Conservation (phyloP, 2,329 filamentous ascomycete species). For the Cryphonectria radicalis region DNA sequence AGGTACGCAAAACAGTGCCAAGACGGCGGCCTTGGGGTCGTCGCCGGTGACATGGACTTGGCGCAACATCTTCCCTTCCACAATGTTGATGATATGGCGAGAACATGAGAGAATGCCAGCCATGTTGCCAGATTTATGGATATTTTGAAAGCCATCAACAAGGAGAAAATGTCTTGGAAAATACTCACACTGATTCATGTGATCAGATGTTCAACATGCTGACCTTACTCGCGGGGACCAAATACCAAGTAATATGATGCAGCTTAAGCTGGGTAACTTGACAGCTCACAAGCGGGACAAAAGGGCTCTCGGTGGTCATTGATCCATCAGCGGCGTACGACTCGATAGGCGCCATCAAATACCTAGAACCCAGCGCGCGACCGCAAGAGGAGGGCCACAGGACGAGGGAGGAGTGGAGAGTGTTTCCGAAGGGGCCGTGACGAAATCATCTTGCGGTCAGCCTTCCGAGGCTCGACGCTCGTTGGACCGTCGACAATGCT, state of each 20-base stretch:
- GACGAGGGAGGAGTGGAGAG: constrained; percentile 25
- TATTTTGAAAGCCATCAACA: constrained; percentile 15
- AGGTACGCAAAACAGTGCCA: not conserved
- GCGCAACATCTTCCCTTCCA: constrained; percentile 20
- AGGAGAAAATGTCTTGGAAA: constrained; percentile 12
- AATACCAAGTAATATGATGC: constrained; percentile 23
- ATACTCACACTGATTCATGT: constrained; percentile 27
- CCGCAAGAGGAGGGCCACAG: constrained; percentile 22
- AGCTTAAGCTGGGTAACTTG: constrained; percentile 25
- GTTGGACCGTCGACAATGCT: constrained; percentile 23
- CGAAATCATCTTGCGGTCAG: constrained; percentile 29
- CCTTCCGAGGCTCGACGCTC: constrained; percentile 20
- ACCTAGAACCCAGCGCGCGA: constrained; percentile 24
- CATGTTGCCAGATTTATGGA: constrained; percentile 11
- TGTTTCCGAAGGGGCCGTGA: constrained; percentile 25
- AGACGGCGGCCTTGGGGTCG: constrained; percentile 16
- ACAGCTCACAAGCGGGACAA: constrained; percentile 27
- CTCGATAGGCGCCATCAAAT: constrained; percentile 18
- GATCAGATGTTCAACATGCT: constrained; percentile 18
- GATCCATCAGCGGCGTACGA: constrained; percentile 27
- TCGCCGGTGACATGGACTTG: constrained; percentile 16
- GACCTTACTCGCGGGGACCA: constrained; percentile 28
- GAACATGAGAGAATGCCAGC: constrained; percentile 8
- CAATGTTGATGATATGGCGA: constrained; percentile 11
- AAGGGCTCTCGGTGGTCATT: not conserved